These are phyloP conservation scores for Spathaspora passalidarum DNA, from an alignment of 805 yeast genomes.

Conservation along the genomic window DNA sequence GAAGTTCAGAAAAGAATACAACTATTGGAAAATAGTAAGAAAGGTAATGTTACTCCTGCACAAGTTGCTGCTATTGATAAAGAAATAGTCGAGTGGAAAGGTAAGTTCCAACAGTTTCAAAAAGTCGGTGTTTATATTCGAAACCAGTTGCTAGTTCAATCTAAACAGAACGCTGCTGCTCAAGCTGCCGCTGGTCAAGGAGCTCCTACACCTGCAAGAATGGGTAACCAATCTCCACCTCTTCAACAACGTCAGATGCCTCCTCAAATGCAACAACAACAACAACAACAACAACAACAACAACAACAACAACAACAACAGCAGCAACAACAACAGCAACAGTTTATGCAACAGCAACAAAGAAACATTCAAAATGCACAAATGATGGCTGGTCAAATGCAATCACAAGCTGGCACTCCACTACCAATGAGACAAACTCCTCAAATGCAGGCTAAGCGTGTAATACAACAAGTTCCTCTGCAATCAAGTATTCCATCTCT, in stretches of 20 bases:
- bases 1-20: slow-evolving; percentile 50
- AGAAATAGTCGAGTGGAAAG: slow-evolving; percentile 47
- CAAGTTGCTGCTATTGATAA: slow-evolving; percentile 42
- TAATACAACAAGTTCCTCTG: slow-evolving; percentile 4
- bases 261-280: slow-evolving; percentile 8
- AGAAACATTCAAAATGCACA: not conserved
- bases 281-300: slow-evolving; percentile 2
- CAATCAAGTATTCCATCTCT: slow-evolving; percentile 2
- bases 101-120: slow-evolving; percentile 48
- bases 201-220: not conserved
- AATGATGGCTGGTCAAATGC: slow-evolving; percentile 4
- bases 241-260: not conserved
- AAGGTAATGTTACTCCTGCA: slow-evolving; percentile 42
- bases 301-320: slow-evolving; percentile 5
- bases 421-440: slow-evolving; percentile 10
- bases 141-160: slow-evolving; percentile 37
- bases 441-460: slow-evolving; percentile 6
- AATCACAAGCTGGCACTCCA: slow-evolving; percentile 10
- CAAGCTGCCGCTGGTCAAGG: slow-evolving; percentile 6
- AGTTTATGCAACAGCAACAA: slow-evolving; percentile 1
- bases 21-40: slow-evolving; percentile 48
- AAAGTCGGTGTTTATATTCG: slow-evolving; percentile 48
- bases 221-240: not conserved
- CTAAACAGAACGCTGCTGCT: slow-evolving; percentile 11
- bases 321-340: slow-evolving; percentile 5